Evolutionary conservation across 1,284 basidiomycete species (phyloP).

Genomic region (Cutaneotrichosporon cutaneum): DNA sequence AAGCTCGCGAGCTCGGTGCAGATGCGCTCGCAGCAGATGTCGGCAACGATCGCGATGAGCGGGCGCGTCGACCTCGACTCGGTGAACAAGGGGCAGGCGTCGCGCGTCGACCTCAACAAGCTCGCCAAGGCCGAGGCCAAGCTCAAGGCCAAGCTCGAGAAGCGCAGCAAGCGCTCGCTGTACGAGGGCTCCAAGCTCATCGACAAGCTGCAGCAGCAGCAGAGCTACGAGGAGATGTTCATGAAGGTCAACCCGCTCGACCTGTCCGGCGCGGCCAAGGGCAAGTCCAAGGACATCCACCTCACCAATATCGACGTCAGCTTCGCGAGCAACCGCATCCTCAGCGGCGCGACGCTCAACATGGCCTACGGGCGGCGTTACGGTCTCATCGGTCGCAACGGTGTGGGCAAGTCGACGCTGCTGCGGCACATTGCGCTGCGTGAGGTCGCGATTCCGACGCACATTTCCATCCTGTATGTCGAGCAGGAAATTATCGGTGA

Average conservation of each 20-base stretch:
- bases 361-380: conserved; percentile 86
- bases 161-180: conserved; percentile 79
- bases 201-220: conserved; percentile 89
- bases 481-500: conserved; percentile 98
- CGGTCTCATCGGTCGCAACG: conserved; percentile 65
- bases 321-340: conserved; percentile 88
- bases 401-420: conserved; percentile 98
- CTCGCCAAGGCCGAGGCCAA: conserved; percentile 99
- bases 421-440: conserved; percentile 92
- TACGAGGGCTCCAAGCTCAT: conserved; percentile 96
- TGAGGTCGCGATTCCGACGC: conserved; percentile 86
- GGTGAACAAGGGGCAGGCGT: conserved; percentile 90
- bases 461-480: conserved; percentile 94
- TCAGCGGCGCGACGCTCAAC: conserved; percentile 74
- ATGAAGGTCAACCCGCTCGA: conserved; percentile 98
- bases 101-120: conserved; percentile 95
- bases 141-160: conserved; percentile 95
- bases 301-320: conserved; percentile 93
- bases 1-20: conserved; percentile 92
- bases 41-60: conserved; percentile 75
- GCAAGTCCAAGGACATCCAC: conserved; percentile 94
- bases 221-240: conserved; percentile 98
- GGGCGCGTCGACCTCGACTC: conserved; percentile 91
- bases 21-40: conserved; percentile 79
- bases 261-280: conserved; percentile 72